Conservation (phyloP, 371 early-diverging fungal genomes). For the Rhizopus sp. region DNA sequence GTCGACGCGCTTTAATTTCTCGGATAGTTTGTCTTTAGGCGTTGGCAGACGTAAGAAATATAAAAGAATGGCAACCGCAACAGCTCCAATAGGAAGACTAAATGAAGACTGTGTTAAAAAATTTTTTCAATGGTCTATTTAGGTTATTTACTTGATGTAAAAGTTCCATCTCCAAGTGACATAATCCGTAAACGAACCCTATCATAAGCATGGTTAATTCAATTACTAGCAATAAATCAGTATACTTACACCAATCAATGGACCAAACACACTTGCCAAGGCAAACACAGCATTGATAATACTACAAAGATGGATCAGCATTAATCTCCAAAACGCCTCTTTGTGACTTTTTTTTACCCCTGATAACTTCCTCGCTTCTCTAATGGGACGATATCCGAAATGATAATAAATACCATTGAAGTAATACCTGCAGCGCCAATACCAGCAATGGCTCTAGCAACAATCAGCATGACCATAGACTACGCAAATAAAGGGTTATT, state of each 20-base stretch:
- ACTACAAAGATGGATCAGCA: conserved; percentile 7
- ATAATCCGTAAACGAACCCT: conserved; percentile 43
- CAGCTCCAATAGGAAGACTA: conserved; percentile 50
- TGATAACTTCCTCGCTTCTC: conserved; percentile 60
- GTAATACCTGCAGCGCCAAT: conserved; percentile 62
- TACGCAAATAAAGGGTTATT: neutral
- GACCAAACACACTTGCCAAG: conserved; percentile 41
- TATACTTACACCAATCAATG: conserved; percentile 43
- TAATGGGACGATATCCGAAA: conserved; percentile 60
- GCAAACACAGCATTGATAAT: conserved; percentile 47
- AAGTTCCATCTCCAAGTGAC: conserved; percentile 53
- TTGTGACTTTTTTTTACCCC: conserved; percentile 31
- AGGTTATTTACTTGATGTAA: conserved; percentile 39
- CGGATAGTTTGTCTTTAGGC: conserved; percentile 30
- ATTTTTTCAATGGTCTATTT: neutral
- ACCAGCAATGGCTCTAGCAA: conserved; percentile 60
- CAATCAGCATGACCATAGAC: conserved; percentile 64
- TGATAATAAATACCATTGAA: conserved; percentile 57
- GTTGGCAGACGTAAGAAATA: conserved; percentile 33
- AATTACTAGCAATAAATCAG: neutral
- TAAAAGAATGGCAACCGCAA: conserved; percentile 35
- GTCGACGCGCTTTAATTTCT: conserved; percentile 45
- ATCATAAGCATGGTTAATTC: neutral
- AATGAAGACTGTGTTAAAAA: conserved; percentile 24
- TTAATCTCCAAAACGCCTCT: neutral